Conservation (phyloP, 768 basidiomycete genomes). For the Clavaria fumosa region DNA sequence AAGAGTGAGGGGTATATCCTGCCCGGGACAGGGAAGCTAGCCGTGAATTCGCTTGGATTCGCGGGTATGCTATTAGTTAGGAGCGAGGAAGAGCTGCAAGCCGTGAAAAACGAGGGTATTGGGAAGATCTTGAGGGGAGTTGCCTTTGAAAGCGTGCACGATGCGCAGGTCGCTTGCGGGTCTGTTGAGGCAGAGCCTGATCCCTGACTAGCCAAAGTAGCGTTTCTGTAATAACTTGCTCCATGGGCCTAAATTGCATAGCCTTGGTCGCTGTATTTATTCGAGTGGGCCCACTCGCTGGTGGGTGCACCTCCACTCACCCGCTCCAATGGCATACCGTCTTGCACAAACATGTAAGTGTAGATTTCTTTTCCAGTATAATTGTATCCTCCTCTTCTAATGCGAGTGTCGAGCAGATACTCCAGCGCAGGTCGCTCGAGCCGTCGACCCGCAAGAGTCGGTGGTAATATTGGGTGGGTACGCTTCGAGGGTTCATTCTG, state of each 20-base stretch:
- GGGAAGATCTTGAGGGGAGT: slow-evolving; percentile 49
- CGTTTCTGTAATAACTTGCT: no score
- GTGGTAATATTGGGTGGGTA: no score
- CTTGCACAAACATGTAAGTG: no score
- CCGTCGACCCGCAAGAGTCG: no score
- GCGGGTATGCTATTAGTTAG: slow-evolving; percentile 83
- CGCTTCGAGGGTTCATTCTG: no score
- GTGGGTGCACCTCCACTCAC: background rate
- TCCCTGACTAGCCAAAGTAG: no score
- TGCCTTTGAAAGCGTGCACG: slow-evolving; percentile 51
- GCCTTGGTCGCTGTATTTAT: slow-evolving; percentile 7
- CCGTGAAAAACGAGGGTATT: slow-evolving; percentile 47
- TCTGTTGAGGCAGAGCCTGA: slow-evolving; percentile 26
- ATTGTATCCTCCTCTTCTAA: no score
- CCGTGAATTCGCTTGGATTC: slow-evolving; percentile 79
- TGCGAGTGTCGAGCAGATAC: no score
- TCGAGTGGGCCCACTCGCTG: background rate
- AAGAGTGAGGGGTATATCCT: slow-evolving; percentile 42
- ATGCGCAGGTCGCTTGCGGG: slow-evolving; percentile 41
- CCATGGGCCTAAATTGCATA: no score
- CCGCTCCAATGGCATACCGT: no score
- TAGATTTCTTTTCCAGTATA: no score
- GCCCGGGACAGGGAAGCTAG: slow-evolving; percentile 36
- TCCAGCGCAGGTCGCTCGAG: no score
- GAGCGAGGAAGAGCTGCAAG: slow-evolving; percentile 60